A percentile compares a stretch with the other conserved stretches of the same genome.
These are phyloP conservation scores for Typha latifolia DNA, from an alignment of 176 grass and related monocot species.

Conservation along the genomic window DNA sequence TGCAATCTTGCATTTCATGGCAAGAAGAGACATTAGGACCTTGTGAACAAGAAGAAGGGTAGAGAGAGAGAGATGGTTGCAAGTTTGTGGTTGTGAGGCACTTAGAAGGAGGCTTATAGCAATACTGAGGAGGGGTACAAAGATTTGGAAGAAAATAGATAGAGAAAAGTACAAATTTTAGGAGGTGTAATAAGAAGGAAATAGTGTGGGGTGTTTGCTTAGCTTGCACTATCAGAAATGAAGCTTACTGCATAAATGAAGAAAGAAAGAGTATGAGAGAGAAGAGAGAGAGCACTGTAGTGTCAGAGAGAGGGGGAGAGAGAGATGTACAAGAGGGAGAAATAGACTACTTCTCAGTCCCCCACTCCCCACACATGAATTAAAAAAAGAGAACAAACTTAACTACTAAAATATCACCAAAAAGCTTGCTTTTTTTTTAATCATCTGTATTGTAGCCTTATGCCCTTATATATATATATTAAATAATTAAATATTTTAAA, in stretches of 20 bases:
- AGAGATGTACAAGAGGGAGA: background rate
- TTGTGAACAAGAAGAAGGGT: no score
- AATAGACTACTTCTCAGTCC: background rate
- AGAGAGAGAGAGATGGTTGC: no score
- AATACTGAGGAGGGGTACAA: background rate
- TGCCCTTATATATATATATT: no score
- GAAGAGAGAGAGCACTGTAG: constrained; percentile 4
- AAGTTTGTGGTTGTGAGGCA: background rate
- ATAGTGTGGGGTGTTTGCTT: constrained; percentile 7
- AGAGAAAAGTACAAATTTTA: background rate
- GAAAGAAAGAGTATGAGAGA: background rate
- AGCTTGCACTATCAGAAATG: constrained; percentile 20
- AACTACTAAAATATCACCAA: background rate
- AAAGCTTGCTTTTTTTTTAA: background rate
- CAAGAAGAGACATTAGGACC: no score
- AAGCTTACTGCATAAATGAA: constrained; percentile 2
- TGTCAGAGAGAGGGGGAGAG: constrained; percentile 11
- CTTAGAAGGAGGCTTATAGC: background rate
- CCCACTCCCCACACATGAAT: background rate
- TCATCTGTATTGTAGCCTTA: no score
- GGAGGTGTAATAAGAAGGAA: background rate
- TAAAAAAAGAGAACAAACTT: background rate
- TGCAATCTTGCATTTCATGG: no score
- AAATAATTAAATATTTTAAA: no score
- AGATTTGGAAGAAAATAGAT: background rate